Conservation (phyloP, 148 eudicot species). For the Polygonum aviculare region DNA sequence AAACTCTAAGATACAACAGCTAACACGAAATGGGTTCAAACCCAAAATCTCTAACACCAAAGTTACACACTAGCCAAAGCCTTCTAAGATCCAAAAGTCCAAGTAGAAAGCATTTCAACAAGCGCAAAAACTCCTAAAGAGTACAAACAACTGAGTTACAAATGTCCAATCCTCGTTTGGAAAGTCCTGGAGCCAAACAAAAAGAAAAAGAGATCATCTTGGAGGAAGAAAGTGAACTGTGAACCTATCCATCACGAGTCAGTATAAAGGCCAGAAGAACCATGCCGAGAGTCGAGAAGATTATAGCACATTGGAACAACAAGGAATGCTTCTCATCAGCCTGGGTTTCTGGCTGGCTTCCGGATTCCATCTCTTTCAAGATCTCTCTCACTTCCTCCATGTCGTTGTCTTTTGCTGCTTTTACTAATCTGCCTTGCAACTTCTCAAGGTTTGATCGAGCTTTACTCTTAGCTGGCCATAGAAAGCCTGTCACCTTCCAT, state of each 20-base stretch:
- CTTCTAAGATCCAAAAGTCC: neutral
- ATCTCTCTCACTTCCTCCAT: conserved; percentile 71
- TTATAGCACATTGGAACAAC: conserved; percentile 63
- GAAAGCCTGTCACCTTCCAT: conserved; percentile 82
- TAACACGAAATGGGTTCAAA: neutral
- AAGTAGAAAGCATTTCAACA: neutral
- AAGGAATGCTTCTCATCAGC: conserved; percentile 39
- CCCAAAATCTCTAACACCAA: neutral
- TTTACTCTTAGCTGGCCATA: conserved; percentile 55
- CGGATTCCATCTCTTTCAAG: conserved; percentile 53
- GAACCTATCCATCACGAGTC: conserved; percentile 58
- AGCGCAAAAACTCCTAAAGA: neutral
- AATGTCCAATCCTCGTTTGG: neutral
- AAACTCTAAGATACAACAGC: neutral
- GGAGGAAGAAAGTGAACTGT: neutral
- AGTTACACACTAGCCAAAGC: neutral
- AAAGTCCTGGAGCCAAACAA: neutral
- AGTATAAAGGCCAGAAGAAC: conserved; percentile 60
- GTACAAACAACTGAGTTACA: neutral
- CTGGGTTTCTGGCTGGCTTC: conserved; percentile 25
- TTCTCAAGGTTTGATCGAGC: conserved; percentile 58
- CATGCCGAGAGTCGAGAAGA: conserved; percentile 50
- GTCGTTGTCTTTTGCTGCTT: conserved; percentile 89
- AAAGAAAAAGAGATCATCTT: neutral
- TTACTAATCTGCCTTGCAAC: conserved; percentile 50